Conservation (phyloP, 2,329 filamentous ascomycete species). For the Botryotinia globosa region DNA sequence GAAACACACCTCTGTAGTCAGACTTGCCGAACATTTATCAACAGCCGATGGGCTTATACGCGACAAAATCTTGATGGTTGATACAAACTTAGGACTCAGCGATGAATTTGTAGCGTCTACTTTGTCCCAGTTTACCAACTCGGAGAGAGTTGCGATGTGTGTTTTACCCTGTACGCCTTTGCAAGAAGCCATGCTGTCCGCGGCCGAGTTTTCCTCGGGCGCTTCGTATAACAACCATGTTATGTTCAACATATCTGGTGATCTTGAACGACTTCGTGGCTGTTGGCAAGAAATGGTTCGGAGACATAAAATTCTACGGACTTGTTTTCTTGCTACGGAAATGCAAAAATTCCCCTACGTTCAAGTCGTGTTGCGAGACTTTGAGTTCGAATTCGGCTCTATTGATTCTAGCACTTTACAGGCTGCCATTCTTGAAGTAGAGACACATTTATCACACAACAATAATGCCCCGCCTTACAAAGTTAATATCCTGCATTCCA, state of each 20-base stretch:
- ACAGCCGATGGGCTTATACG: not conserved
- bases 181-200: slow-evolving; percentile 82
- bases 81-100: slow-evolving; percentile 31
- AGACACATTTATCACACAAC: not conserved
- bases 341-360: slow-evolving; percentile 60
- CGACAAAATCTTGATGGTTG: not conserved
- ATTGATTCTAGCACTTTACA: slow-evolving; percentile 8
- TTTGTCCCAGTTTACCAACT: slow-evolving; percentile 24
- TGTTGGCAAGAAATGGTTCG: slow-evolving; percentile 62
- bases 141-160: slow-evolving; percentile 44
- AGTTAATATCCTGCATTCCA: slow-evolving; percentile 24
- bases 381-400: slow-evolving; percentile 35
- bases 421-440: not conserved
- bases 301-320: slow-evolving; percentile 75
- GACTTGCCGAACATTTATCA: slow-evolving; percentile 48
- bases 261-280: slow-evolving; percentile 49
- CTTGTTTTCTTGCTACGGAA: slow-evolving; percentile 68
- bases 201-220: slow-evolving; percentile 43
- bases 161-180: slow-evolving; percentile 81
- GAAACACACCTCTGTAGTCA: slow-evolving; percentile 63
- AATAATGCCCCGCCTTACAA: slow-evolving; percentile 33
- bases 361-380: slow-evolving; percentile 63
- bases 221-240: slow-evolving; percentile 71
- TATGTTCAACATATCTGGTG: slow-evolving; percentile 56
- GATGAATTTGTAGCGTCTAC: slow-evolving; percentile 27